Conservation (phyloP, 75 land plant genomes). For the Pinus albicaulis region DNA sequence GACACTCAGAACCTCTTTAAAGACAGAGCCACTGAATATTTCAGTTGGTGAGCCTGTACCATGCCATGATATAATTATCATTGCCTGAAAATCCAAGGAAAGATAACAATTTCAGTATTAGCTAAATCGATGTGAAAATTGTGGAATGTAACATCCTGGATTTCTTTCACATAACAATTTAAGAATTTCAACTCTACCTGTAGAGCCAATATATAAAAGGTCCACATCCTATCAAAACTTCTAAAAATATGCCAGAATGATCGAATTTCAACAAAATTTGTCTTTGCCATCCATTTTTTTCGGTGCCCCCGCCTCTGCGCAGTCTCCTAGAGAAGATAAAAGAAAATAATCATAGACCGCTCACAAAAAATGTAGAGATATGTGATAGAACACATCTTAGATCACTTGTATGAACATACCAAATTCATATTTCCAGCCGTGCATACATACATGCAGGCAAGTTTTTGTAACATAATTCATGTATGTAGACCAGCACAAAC, state of each 20-base stretch:
- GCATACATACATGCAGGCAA: too few species aligned
- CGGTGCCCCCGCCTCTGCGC: background rate
- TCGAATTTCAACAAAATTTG: slow-evolving; percentile 92
- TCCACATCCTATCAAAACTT: slow-evolving; percentile 99
- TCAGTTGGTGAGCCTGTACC: slow-evolving; percentile 47
- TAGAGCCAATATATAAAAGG: slow-evolving; percentile 70
- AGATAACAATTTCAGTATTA: background rate
- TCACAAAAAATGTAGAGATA: too few species aligned
- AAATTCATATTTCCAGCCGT: too few species aligned
- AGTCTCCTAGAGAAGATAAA: too few species aligned
- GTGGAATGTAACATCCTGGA: too few species aligned
- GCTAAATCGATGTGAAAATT: background rate
- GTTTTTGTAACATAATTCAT: too few species aligned
- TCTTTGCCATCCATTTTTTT: slow-evolving; percentile 60
- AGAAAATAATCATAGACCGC: too few species aligned
- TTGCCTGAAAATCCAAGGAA: slow-evolving; percentile 37
- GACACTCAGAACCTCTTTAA: slow-evolving; percentile 77
- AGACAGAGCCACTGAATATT: slow-evolving; percentile 39
- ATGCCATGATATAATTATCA: slow-evolving; percentile 91
- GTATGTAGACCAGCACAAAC: too few species aligned
- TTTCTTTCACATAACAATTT: background rate
- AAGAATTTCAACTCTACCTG: slow-evolving; percentile 49
- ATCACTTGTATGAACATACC: too few species aligned
- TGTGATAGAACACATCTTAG: too few species aligned
- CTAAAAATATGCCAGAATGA: slow-evolving; percentile 95